phyloP scores from a whole-genome alignment of 768 basidiomycete species.

The Russula brevipes region DNA sequence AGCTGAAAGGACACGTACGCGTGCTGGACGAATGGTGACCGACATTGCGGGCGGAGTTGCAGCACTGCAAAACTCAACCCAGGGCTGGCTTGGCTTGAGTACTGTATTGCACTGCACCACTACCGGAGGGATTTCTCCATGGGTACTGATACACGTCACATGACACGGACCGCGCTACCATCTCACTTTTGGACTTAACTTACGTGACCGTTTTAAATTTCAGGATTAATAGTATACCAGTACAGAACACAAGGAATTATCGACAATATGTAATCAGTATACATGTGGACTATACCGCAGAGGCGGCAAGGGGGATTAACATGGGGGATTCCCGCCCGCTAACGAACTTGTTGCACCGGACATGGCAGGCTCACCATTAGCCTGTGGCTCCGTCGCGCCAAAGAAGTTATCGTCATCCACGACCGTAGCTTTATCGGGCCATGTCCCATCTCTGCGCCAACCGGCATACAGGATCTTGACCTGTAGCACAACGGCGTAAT shows the following conservation, averaged over 20 bases:
- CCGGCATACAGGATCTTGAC: slow-evolving; percentile 68
- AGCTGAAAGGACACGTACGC: slow-evolving; percentile 29
- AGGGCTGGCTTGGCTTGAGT: too few species aligned
- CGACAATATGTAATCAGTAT: neutral
- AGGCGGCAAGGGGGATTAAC: neutral
- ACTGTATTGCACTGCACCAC: too few species aligned
- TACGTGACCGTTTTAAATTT: too few species aligned
- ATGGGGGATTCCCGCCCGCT: neutral
- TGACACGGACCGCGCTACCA: neutral
- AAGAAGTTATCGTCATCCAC: slow-evolving; percentile 24
- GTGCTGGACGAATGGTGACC: slow-evolving; percentile 46
- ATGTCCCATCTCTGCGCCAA: slow-evolving; percentile 72
- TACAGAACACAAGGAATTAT: too few species aligned
- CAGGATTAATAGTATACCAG: too few species aligned
- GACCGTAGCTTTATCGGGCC: slow-evolving; percentile 51
- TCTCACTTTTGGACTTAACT: too few species aligned
- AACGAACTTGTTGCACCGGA: neutral
- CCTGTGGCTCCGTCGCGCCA: slow-evolving; percentile 3
- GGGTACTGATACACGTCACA: neutral
- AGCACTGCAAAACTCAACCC: neutral
- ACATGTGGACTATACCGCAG: neutral
- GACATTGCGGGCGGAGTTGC: slow-evolving; percentile 1
- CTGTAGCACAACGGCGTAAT: slow-evolving; percentile 37
- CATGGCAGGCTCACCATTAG: neutral
- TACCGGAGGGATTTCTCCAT: too few species aligned